Evolutionary conservation across 768 basidiomycete genomes (phyloP), one percentile per base, ranked within the genome.

Genomic region (Arthromyces matolae): DNA sequence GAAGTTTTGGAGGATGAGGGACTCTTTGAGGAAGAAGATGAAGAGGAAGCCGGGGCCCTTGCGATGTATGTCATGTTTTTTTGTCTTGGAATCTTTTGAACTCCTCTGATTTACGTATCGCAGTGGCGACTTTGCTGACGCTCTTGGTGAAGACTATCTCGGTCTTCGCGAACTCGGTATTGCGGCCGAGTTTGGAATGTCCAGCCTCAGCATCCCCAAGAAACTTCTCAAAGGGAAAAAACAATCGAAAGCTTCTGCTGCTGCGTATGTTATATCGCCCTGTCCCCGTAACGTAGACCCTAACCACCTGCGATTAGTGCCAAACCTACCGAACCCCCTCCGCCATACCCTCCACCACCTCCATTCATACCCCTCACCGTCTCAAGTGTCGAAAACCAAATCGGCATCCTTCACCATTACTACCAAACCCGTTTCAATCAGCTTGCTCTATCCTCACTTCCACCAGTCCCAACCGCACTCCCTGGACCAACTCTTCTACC

Each of bases 61-160:
- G 75, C 82, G 16, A 80, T 83, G 86, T 66, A 42, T 18, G 59
- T 49, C 46, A 27, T 54, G 13, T 22, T 25, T 7, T 42, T 20
- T 24, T 13, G 19, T 24, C 37, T 1, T 31, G 27, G 12, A 35
- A 29, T 13, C 40, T 32, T 18, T 6, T 45, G 22, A n/a, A n/a
- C n/a, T n/a, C n/a, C 10, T 20, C 29, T 47, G 37, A 18, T 20
- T 38, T 13, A 23, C n/a, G 18, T 43, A 46, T 50, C 25, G 2
- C 58, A 88, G 86, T 60, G 93, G 93, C 43, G 86, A 89, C 58
- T 93, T 95, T 63, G 85, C 90, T 0, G 89, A 92, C 42, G 75
- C 83, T 13, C 76, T 94, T 13, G 93, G 93, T 25, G 93, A 93
- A 57, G 94, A 98, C 64, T 95, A 94, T 68, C 78, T 97, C 10